Evolutionary conservation across 257 asterid genomes (phyloP).

Genomic region (Eustoma russellianum): DNA sequence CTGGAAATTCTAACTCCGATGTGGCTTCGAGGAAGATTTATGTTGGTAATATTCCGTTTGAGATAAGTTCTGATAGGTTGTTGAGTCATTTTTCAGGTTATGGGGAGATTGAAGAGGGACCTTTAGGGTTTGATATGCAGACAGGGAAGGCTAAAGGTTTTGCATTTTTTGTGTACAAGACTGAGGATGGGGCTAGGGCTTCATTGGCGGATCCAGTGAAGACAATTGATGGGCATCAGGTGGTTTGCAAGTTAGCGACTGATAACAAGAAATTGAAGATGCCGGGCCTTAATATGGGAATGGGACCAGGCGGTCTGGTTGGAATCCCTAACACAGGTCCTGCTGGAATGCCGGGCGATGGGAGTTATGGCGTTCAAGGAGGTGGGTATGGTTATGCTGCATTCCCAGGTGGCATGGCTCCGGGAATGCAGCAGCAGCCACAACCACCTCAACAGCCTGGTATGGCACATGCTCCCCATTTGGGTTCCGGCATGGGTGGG

Average conservation of each 20-base stretch:
- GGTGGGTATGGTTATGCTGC: conserved; percentile 43
- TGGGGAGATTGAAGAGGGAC: conserved; percentile 98
- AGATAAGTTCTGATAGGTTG: conserved; percentile 70
- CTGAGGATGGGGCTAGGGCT: conserved; percentile 83
- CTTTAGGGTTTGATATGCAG: conserved; percentile 94
- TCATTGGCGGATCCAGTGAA: conserved; percentile 70
- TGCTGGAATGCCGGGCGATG: conserved; percentile 14
- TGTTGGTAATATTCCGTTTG: conserved; percentile 93
- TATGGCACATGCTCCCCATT: conserved; percentile 47
- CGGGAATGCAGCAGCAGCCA: conserved; percentile 42
- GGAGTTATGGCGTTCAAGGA: conserved; percentile 39
- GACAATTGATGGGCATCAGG: conserved; percentile 76
- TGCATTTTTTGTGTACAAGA: conserved; percentile 88
- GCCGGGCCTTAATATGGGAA: conserved; percentile 51
- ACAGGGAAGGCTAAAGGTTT: conserved; percentile 88
- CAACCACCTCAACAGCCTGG: conserved; percentile 52
- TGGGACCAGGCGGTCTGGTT: conserved; percentile 37
- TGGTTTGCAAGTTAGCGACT: conserved; percentile 86
- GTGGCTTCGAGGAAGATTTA: conserved; percentile 79
- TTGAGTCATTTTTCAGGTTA: conserved; percentile 57
- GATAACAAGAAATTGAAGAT: conserved; percentile 72
- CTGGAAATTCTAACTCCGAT: conserved; percentile 59
- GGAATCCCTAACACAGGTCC: conserved; percentile 29
- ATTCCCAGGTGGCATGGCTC: conserved; percentile 36
- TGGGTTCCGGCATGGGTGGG: conserved; percentile 34